Base-by-base conservation (phyloP, 2,329 filamentous ascomycete genomes). In the Paecilomyces fulvus region DNA sequence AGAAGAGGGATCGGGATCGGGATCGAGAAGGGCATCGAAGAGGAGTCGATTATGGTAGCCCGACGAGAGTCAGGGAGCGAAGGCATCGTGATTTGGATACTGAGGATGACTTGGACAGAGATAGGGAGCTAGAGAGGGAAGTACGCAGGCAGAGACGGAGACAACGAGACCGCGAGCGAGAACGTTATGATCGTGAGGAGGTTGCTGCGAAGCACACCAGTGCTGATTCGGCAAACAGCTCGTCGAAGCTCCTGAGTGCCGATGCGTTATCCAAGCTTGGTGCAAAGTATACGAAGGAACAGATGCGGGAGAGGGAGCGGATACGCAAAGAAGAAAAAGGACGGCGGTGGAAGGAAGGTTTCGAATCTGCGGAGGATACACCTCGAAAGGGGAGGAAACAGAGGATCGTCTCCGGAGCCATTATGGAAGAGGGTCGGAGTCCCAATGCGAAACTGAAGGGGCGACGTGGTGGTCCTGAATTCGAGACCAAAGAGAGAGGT, bases 211-310 rank as follows among this genome's bases (percentile, higher is more conserved):
- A 59, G 50, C 60, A 63, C 72, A 71, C 67, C 63, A 67, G 73
- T 50, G 70, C 67, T 0, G 74, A 75, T 30, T 77, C 75, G 14
- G 70, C 73, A 5, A 74, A 72, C 59, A 77, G 74, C 59, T 69
- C 67, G 8, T 73, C 72, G 1, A 70, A 73, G 58, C 58, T 77
- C 12, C 64, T 84, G 65, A 70, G 76, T 72, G 58, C 67, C 2
- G 81, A 83, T 63, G 84, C 86, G 4, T 72, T 92, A 52, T 85
- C 85, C 11, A 83, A 84, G 65, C 71, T 92, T 51, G 81, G 90
- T 63, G 78, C 82, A 52, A 73, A 82, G 55, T 86, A 89, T 70
- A 77, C 80, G 25, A 80, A 83, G 60, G 77, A 73, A 59, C 59
- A 58, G 51, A 61, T 66, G 60, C 53, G 17, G 61, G 49, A 17